Base-by-base conservation (phyloP, 768 basidiomycete species). In the Mycena venus region DNA sequence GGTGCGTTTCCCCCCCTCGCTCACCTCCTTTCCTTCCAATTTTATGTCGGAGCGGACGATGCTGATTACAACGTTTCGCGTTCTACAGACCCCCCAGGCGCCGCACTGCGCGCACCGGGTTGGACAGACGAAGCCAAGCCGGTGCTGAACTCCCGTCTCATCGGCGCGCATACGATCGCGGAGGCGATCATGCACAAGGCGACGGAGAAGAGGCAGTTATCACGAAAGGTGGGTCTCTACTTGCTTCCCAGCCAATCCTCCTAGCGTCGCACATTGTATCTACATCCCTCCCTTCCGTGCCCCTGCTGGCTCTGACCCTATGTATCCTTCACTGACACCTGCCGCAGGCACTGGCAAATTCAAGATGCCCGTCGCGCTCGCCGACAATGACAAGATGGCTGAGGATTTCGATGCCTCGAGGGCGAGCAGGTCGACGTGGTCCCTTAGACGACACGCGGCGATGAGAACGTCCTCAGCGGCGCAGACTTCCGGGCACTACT, bases 91-190 rank as follows among this genome's bases (percentile, higher is more conserved):
- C 76, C 87, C 95, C 4, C 98, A 99, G 84, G 98, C 98, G 0
- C 95, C 96, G 80, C 98, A 98, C 78, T 90, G 98, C 42, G 97
- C 97, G 0, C 98, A 99, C 83, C 92, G 98, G 14, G 99, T 99
- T 60, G 98, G 98, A 1, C 98, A 99, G 84, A 98, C 92, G 36
- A 38, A 38, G 36, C 36, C 36, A 92, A 87, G 75, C 96, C 96
- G 0, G 96, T 98, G 64, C 87, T 98, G 56, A 92, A 98, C 69
- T 98, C 95, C 85, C 89, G 98, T 44, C 87, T 98, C 4, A 91
- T 98, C 44, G 94, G 92, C 23, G 92, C 91, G 8, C 94, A 97
- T 82, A 98, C 96, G 3, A 88, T 99, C 78, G 98, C 99, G 86
- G 94, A 93, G 44, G 94, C 92, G 82, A 96, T 99, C 78, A 92